Conservation (phyloP, 2,329 filamentous ascomycete species). For the Mycosphaerella arachidis region DNA sequence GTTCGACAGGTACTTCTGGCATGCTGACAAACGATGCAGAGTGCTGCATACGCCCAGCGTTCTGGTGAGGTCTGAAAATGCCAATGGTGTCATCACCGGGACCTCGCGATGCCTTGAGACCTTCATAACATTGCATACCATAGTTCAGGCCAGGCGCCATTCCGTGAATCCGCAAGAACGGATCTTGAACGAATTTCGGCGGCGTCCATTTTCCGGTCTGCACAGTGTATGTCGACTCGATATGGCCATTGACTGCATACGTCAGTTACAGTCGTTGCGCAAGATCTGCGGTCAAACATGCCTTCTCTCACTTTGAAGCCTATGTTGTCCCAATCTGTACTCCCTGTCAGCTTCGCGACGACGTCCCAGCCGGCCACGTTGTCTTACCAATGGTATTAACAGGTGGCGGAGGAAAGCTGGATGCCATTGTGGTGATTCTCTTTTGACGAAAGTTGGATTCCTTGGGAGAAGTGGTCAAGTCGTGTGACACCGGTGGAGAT, state of each 20-base stretch:
- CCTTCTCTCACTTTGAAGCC: conserved; percentile 91
- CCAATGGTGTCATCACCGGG: conserved; percentile 66
- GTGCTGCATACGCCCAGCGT: conserved; percentile 78
- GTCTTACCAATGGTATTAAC: conserved; percentile 65
- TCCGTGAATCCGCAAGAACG: conserved; percentile 83
- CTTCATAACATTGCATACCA: conserved; percentile 95
- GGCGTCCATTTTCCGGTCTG: conserved; percentile 71
- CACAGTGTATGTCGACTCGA: conserved; percentile 78
- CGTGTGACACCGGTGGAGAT: too few relatives aligned
- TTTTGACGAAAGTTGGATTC: too few relatives aligned
- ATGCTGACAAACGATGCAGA: conserved; percentile 79
- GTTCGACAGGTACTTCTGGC: conserved; percentile 68
- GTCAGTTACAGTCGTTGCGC: background rate
- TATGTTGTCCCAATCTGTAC: conserved; percentile 79
- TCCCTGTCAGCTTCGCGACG: conserved; percentile 9
- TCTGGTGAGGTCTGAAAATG: conserved; percentile 83
- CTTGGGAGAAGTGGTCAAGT: too few relatives aligned
- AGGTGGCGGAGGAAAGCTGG: conserved; percentile 67
- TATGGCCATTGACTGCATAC: conserved; percentile 79
- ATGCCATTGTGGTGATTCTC: conserved; percentile 23
- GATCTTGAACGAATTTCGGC: conserved; percentile 74
- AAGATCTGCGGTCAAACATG: conserved; percentile 36
- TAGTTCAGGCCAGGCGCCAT: conserved; percentile 97
- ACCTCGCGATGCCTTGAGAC: conserved; percentile 90
- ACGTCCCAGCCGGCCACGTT: conserved; percentile 8